Base-by-base conservation (phyloP, 306 rosid genomes). In the Sicyos baderoa region DNA sequence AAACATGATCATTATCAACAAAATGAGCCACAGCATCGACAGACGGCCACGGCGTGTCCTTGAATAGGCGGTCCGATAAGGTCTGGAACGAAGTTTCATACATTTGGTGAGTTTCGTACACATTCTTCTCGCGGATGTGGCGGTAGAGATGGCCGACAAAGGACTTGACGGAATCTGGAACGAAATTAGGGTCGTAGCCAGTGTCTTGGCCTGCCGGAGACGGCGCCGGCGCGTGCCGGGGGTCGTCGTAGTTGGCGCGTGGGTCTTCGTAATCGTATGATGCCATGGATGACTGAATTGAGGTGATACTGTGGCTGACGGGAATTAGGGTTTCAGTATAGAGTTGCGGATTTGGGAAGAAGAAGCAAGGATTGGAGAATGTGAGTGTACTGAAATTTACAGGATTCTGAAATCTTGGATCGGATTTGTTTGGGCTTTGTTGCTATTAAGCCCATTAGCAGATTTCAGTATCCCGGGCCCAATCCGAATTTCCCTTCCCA, bases 41-140 rank as follows among this genome's bases (percentile, higher is more conserved):
- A 18, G 97, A 88, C 0, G 99, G 99, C 97, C 99, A 90, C 1
- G 99, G 96, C 0, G 95, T 80, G 72, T 93, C 97, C 86, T 93
- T 93, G 85, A 93, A 93, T 74, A 83, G 85, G 27, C 94, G 87
- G 67, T 93, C 97, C 3, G 99, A 93, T 7, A 93, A 74, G n/a
- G 86, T 82, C 75, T 88, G 97, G 84, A 90, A 93, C 3, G 94
- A 88, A 2, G 76, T 79, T 82, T 88, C 97, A 76, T 93, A 90
- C 95, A 85, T 88, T 87, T 90, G 94, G 80, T 90, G 91, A 77
- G 88, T 93, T 87, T 93, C 97, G 80, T 93, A 93, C 0, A 93
- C 99, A 42, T 93, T 93, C 80, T 93, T 93, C 86, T 93, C 99
- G 7, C 99, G 82, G 68, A 93, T 93, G 77, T 90, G 90, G 4